Evolutionary conservation across 1,284 basidiomycete species (phyloP).

Genomic region (Cutaneotrichosporon sp.): DNA sequence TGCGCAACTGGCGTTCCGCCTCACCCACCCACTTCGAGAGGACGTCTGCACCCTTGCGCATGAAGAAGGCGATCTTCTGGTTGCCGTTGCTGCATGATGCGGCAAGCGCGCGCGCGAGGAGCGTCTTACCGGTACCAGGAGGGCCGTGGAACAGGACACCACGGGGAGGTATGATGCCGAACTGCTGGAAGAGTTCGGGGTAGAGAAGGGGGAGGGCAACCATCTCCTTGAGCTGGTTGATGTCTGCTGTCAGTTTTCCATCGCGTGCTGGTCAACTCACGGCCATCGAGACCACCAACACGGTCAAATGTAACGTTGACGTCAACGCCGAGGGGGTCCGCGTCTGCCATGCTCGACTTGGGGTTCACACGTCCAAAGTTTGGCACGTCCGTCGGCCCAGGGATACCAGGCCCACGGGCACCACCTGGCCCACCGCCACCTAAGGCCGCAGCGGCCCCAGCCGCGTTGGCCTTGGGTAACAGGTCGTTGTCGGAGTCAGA

Average conservation of each 20-base stretch:
- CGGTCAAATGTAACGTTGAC: slow-evolving; percentile 93
- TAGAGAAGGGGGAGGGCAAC: slow-evolving; percentile 93
- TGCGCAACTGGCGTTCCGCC: slow-evolving; percentile 91
- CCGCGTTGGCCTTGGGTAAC: slow-evolving; percentile 5
- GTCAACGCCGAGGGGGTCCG: slow-evolving; percentile 93
- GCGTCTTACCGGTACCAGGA: slow-evolving; percentile 85
- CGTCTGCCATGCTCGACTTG: slow-evolving; percentile 79
- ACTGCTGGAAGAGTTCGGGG: slow-evolving; percentile 95
- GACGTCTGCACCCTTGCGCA: slow-evolving; percentile 99
- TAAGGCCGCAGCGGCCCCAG: slow-evolving; percentile 1
- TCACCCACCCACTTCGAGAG: slow-evolving; percentile 99
- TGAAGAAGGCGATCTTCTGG: slow-evolving; percentile 95
- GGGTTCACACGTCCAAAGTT: slow-evolving; percentile 53
- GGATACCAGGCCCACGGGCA: slow-evolving; percentile 63
- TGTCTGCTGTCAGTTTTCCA: slow-evolving; percentile 61
- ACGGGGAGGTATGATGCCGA: slow-evolving; percentile 91
- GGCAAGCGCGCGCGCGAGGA: slow-evolving; percentile 89
- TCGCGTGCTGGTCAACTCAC: slow-evolving; percentile 3
- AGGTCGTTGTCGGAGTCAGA: slow-evolving; percentile 40
- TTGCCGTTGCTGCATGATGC: slow-evolving; percentile 89
- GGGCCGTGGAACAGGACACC: slow-evolving; percentile 98
- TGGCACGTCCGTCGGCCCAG: slow-evolving; percentile 59
- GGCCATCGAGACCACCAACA: slow-evolving; percentile 94
- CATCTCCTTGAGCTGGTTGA: slow-evolving; percentile 98
- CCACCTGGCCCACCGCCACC: slow-evolving; percentile 5